phyloP scores from a whole-genome alignment of 345 rosid genomes.

The Euphorbia tirucalli region DNA sequence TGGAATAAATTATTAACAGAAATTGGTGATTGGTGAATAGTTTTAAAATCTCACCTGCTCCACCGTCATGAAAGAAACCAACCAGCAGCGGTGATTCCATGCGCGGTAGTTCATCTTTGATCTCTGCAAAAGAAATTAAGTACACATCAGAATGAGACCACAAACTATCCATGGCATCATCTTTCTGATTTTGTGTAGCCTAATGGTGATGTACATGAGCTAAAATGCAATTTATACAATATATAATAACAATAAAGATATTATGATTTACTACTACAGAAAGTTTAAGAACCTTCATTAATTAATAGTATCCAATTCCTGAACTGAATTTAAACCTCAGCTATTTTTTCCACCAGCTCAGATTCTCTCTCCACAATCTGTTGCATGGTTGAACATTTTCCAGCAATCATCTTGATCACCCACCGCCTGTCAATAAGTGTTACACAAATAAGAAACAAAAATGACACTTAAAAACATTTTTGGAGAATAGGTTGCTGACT shows the following conservation, averaged over 20 bases:
- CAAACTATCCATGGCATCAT: background rate
- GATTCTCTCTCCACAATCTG: conserved; percentile 72
- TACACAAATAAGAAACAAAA: conserved; percentile 4
- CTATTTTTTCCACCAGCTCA: conserved; percentile 73
- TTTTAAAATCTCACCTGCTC: conserved; percentile 53
- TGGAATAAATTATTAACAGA: background rate
- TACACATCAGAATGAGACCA: conserved; percentile 7
- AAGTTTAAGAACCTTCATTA: conserved; percentile 50
- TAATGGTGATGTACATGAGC: background rate
- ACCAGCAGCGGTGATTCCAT: conserved; percentile 99
- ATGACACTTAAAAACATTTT: background rate
- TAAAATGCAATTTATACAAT: conserved; percentile 10
- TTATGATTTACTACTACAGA: conserved; percentile 5
- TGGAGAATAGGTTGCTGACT: conserved; percentile 7
- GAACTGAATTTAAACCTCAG: conserved; percentile 74
- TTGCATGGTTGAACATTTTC: conserved; percentile 40
- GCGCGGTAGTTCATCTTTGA: conserved; percentile 97
- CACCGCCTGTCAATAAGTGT: conserved; percentile 61
- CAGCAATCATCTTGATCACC: conserved; percentile 73
- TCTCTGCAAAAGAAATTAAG: conserved; percentile 48
- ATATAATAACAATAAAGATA: background rate
- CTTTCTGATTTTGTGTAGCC: background rate
- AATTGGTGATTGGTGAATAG: background rate
- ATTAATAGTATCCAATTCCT: conserved; percentile 42
- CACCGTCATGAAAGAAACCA: conserved; percentile 70